phyloP scores from a whole-genome alignment of 75 land plant genomes.

The Picea sitchensis region DNA sequence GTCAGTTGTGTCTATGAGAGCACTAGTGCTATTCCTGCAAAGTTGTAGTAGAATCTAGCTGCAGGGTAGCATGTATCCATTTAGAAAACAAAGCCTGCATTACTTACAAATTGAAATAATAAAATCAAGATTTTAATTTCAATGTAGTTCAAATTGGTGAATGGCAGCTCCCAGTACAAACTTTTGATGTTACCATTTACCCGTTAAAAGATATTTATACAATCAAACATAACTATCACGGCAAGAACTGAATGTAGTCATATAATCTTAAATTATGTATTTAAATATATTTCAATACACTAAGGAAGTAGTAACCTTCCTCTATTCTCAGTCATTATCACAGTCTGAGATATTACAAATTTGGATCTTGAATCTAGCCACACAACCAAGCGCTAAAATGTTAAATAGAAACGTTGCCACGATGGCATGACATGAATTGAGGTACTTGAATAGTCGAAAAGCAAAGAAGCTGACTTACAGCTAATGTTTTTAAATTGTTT shows the following conservation, averaged over 20 bases:
- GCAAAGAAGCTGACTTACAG: background rate
- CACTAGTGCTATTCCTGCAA: too few species aligned
- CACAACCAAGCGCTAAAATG: background rate
- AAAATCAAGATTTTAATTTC: background rate
- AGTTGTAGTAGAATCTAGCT: too few species aligned
- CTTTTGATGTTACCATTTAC: background rate
- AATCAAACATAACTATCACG: background rate
- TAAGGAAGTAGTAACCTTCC: background rate
- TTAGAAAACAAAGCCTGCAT: too few species aligned
- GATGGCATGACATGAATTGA: background rate
- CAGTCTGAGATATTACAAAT: background rate
- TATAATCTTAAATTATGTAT: background rate
- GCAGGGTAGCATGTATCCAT: too few species aligned
- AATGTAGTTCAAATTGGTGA: background rate
- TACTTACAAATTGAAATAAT: too few species aligned
- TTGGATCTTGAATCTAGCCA: background rate
- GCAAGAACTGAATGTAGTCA: background rate
- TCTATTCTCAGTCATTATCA: background rate
- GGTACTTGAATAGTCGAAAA: background rate
- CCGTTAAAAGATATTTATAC: background rate
- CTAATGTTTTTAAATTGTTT: background rate
- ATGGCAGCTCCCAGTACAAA: background rate
- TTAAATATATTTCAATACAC: slow-evolving; percentile 8
- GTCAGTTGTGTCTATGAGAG: too few species aligned
- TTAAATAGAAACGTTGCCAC: background rate